phyloP scores from a whole-genome alignment of 768 basidiomycete species.

The Thelephora ganbajun region DNA sequence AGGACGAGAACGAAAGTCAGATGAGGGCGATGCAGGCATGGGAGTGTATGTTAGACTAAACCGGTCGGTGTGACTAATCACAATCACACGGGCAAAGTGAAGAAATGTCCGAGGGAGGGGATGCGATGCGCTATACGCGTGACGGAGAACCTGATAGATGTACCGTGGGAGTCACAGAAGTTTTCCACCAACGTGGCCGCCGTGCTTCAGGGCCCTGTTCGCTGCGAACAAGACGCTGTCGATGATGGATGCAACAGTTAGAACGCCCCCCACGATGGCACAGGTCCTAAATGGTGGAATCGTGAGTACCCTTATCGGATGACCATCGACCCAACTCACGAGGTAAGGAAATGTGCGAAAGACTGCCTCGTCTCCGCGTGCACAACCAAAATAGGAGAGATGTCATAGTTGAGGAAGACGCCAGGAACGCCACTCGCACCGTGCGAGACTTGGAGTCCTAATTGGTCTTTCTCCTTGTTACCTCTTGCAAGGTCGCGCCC shows the following conservation, averaged over 20 bases:
- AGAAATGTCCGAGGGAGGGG: too few species aligned
- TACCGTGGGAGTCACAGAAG: too few species aligned
- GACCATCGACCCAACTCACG: slow-evolving; percentile 37
- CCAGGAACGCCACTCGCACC: slow-evolving; percentile 69
- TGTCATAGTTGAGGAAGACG: slow-evolving; percentile 89
- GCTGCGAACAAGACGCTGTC: slow-evolving; percentile 84
- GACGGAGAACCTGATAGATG: too few species aligned
- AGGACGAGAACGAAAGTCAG: too few species aligned
- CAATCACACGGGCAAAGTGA: too few species aligned
- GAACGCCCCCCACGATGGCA: slow-evolving; percentile 93
- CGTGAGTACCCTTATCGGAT: neutral
- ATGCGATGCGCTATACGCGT: too few species aligned
- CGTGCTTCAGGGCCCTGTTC: slow-evolving; percentile 59
- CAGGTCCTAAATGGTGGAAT: slow-evolving; percentile 49
- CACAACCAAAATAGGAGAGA: slow-evolving; percentile 90
- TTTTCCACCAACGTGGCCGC: slow-evolving; percentile 7
- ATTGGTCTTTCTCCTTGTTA: slow-evolving; percentile 36
- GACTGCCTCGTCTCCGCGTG: slow-evolving; percentile 86
- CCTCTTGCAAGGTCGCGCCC: slow-evolving; percentile 79
- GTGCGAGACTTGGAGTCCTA: slow-evolving; percentile 64
- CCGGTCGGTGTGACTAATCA: too few species aligned
- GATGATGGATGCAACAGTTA: slow-evolving; percentile 84
- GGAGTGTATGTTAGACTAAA: too few species aligned
- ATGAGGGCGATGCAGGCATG: too few species aligned
- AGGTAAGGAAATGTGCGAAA: slow-evolving; percentile 96